phyloP scores from a whole-genome alignment of 768 basidiomycete genomes.

The Scleroderma bovista region DNA sequence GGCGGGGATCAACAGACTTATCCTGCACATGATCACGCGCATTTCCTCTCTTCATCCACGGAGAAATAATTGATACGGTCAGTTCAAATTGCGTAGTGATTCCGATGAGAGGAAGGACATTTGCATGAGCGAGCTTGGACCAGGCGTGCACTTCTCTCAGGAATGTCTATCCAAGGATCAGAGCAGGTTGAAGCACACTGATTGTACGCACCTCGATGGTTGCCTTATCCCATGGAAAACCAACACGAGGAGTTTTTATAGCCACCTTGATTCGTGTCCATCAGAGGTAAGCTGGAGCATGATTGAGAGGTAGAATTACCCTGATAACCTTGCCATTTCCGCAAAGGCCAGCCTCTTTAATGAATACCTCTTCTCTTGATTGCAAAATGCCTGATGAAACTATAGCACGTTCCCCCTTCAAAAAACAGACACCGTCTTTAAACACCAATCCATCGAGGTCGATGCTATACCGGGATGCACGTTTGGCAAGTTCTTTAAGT shows the following conservation, averaged over 20 bases:
- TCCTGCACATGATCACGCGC: neutral
- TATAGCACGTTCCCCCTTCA: neutral
- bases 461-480: neutral
- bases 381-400: neutral
- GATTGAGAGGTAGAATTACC: no score
- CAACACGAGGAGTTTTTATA: neutral
- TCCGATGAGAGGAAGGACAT: constrained; percentile 14
- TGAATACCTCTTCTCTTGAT: no score
- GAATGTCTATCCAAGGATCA: neutral
- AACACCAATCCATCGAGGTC: neutral
- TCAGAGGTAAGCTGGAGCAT: no score
- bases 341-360: no score
- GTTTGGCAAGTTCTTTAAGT: neutral
- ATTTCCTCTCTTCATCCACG: neutral
- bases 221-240: neutral
- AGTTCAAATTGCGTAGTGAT: neutral
- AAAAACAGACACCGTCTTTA: constrained; percentile 1
- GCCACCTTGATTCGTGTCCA: neutral
- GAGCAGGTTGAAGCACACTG: neutral
- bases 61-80: neutral
- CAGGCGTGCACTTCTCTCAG: neutral
- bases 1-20: neutral
- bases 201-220: neutral
- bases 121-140: constrained; percentile 10
- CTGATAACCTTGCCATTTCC: neutral